Conservation (phyloP, 75 land plant genomes). For the Azolla pinnata region DNA sequence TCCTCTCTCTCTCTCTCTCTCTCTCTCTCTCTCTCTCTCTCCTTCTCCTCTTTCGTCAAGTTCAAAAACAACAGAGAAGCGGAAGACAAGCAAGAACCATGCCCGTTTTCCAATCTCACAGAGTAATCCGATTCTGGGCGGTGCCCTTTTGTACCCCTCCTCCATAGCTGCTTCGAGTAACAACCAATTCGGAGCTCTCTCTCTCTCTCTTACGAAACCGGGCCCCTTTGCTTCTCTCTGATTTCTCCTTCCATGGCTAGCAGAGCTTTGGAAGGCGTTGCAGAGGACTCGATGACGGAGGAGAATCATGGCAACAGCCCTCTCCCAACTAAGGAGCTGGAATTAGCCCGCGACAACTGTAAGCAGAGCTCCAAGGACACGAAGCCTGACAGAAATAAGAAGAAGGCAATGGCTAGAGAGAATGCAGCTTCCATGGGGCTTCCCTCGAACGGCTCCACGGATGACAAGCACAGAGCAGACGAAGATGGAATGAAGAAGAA, state of each 20-base stretch:
- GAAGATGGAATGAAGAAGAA: constrained; percentile 1
- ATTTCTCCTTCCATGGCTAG: neutral
- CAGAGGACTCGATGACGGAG: neutral
- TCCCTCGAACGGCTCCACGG: neutral
- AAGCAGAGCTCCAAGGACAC: neutral
- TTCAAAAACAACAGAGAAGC: too few relatives aligned
- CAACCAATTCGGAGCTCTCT: neutral
- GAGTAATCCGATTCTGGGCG: too few relatives aligned
- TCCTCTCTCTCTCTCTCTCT: neutral
- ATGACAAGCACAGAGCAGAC: neutral
- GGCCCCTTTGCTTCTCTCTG: neutral
- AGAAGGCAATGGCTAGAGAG: neutral
- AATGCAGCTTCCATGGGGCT: neutral
- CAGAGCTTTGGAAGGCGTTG: neutral
- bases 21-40: constrained; percentile 1
- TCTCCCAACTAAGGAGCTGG: neutral
- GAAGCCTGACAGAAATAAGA: neutral
- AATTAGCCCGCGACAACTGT: neutral
- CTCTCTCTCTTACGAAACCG: neutral
- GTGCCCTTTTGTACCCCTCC: neutral
- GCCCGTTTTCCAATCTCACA: too few relatives aligned
- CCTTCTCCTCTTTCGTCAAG: neutral
- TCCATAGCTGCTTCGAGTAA: neutral
- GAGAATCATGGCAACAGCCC: neutral
- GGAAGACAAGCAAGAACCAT: too few relatives aligned